Percentiles rank a stretch among this genome's conserved stretches.
phyloP scores from a whole-genome alignment of 108 stramenopile species.

The Fragilaria crotonensis region DNA sequence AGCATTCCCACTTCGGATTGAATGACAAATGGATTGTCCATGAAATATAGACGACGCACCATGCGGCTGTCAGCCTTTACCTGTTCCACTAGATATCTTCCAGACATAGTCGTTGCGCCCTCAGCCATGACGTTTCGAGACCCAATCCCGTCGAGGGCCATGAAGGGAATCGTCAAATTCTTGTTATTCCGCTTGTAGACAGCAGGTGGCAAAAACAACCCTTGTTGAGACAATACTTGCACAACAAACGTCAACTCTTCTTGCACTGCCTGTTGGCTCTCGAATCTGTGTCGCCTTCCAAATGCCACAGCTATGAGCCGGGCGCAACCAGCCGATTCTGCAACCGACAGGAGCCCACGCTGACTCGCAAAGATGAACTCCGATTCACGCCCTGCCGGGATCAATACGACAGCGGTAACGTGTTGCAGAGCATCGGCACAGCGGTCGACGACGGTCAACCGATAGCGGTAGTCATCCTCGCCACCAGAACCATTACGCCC shows the following conservation, averaged over 20 bases:
- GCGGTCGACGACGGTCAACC: slow-evolving; percentile 7
- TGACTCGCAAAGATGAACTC: slow-evolving; percentile 13
- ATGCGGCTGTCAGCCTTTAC: slow-evolving; percentile 3
- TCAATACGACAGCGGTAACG: slow-evolving; percentile 10
- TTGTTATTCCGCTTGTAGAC: neutral
- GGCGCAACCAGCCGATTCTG: slow-evolving; percentile 7
- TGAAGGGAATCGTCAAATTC: slow-evolving; percentile 13
- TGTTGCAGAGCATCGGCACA: neutral
- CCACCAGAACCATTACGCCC: neutral
- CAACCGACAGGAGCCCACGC: slow-evolving; percentile 5
- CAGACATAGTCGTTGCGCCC: slow-evolving; percentile 6
- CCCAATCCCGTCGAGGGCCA: slow-evolving; percentile 23
- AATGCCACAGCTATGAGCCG: slow-evolving; percentile 17
- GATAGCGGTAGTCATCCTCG: slow-evolving; percentile 9
- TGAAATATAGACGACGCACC: slow-evolving; percentile 17
- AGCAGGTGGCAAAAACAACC: slow-evolving; percentile 7
- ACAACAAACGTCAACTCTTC: slow-evolving; percentile 18
- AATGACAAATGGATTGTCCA: slow-evolving; percentile 21
- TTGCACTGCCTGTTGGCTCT: slow-evolving; percentile 1
- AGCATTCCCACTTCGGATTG: slow-evolving; percentile 13
- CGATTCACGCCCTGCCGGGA: slow-evolving; percentile 18
- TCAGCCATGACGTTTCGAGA: slow-evolving; percentile 8
- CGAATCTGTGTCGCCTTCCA: slow-evolving; percentile 5
- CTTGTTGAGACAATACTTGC: slow-evolving; percentile 12
- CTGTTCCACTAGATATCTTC: slow-evolving; percentile 16